Base-by-base conservation (phyloP, 306 rosid species). In the Gastrolobium villosum region DNA sequence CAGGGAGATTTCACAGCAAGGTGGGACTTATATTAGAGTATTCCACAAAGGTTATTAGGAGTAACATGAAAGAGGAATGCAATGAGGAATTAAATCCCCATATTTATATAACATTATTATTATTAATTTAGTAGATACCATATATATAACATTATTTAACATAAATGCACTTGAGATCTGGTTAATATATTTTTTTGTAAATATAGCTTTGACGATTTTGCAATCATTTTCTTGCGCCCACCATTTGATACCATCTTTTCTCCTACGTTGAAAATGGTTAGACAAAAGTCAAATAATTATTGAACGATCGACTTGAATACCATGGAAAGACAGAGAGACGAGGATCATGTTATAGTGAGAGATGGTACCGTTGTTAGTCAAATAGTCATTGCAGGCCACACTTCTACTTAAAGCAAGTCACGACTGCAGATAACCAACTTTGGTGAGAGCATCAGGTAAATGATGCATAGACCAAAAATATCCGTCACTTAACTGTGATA, bases 131-230 rank as follows among this genome's bases (percentile, higher is more conserved):
- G 26, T 20, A 20, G 26, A 20, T 20, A 20, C 26, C 26, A 20
- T 20, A 20, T 20, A 20, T 20, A 20, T 20, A 20, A 20, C 26
- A 20, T 20, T 20, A 20, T 20, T 20, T 20, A 20, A 20, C 26
- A 20, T 20, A 20, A 20, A 20, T 20, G 26, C 26, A 20, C 26
- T 20, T 20, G 26, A 20, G 26, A 20, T 20, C 26, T 28, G 7
- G 30, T 45, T 5, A 46, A 41, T 57, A 68, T 39, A 67, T 70
- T 49, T 56, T 56, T 48, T 57, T 57, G 5, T 79, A 26, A 66
- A 56, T 65, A 79, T 76, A 72, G 63, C 89, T 86, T 76, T 65
- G 70, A 65, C 7, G 52, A 41, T 65, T 83, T 13, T 13, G 69
- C 56, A 65, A 82, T 82, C 79, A 85, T 85, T 20, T 20, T 20